phyloP scores from a whole-genome alignment of 2,329 filamentous ascomycete genomes.

The Aspergillus tamarii region DNA sequence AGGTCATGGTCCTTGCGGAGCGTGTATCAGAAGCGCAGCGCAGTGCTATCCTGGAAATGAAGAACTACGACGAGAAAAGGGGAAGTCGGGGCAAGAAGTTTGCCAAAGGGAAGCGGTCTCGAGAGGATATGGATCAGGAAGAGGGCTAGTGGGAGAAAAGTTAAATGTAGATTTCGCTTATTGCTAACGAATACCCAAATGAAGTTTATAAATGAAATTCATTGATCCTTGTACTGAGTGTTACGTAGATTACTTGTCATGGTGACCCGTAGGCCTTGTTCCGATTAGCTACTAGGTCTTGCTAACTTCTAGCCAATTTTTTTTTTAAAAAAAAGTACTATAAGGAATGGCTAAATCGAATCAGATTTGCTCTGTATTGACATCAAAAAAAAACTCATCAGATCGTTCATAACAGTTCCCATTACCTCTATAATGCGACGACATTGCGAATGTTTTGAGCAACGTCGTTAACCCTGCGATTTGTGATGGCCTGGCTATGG shows the following conservation, averaged over 20 bases:
- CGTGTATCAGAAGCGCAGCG: slow-evolving; percentile 83
- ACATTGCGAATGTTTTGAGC: slow-evolving; percentile 9
- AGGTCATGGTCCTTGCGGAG: slow-evolving; percentile 79
- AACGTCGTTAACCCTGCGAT: not conserved
- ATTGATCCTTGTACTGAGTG: not conserved
- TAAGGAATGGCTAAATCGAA: slow-evolving; percentile 4
- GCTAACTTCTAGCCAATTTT: not conserved
- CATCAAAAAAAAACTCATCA: slow-evolving; percentile 16
- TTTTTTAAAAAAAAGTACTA: not conserved
- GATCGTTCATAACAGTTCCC: slow-evolving; percentile 21
- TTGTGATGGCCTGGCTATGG: not conserved
- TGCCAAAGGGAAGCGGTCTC: slow-evolving; percentile 55
- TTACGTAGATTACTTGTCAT: too few species aligned
- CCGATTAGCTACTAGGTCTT: not conserved
- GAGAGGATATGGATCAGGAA: slow-evolving; percentile 74
- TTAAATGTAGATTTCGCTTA: not conserved
- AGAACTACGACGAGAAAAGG: slow-evolving; percentile 72
- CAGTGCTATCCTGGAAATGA: slow-evolving; percentile 79
- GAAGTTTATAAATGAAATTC: not conserved
- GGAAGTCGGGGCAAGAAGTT: slow-evolving; percentile 52
- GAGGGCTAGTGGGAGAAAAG: slow-evolving; percentile 57
- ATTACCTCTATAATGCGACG: slow-evolving; percentile 19
- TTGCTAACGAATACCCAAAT: slow-evolving; percentile 1
- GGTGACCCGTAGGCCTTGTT: not conserved
- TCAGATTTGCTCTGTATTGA: slow-evolving; percentile 1